Conservation (phyloP, 139 green algal species). For the Pseudopediastrum boryanum region DNA sequence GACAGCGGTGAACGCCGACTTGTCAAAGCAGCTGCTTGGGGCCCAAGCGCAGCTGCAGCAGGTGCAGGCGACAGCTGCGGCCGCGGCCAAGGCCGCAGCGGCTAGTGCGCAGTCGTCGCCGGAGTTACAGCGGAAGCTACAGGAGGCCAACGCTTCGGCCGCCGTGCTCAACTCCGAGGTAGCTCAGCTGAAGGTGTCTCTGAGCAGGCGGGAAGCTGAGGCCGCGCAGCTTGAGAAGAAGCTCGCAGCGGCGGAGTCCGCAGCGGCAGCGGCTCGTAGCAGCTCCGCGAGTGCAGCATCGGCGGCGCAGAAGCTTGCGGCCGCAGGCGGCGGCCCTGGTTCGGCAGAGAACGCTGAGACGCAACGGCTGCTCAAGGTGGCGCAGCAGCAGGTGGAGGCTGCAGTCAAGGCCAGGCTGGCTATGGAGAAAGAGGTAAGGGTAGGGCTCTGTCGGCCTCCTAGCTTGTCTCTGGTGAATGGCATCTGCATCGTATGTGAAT, state of each 20-base stretch:
- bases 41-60: conserved; percentile 29
- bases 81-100: not conserved
- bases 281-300: no score
- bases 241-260: conserved; percentile 11
- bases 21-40: not conserved
- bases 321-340: no score
- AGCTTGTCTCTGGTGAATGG: no score
- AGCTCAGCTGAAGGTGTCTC: conserved; percentile 4
- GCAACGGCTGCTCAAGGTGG: not conserved
- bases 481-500: no score
- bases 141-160: not conserved
- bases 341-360: not conserved
- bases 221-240: conserved; percentile 17
- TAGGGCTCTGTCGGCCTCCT: no score
- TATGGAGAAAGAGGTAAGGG: conserved; percentile 28
- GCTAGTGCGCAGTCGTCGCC: no score
- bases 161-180: not conserved
- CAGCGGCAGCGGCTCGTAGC: no score
- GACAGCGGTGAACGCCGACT: conserved; percentile 2
- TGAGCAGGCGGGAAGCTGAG: conserved; percentile 14
- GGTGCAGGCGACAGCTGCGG: conserved; percentile 1
- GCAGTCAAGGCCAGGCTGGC: conserved; percentile 18
- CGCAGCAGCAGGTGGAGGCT: conserved; percentile 30
- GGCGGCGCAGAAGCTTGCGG: not conserved
- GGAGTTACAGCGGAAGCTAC: not conserved